Conservation (phyloP, 1,284 basidiomycete genomes). For the Omphalotus olearius region DNA sequence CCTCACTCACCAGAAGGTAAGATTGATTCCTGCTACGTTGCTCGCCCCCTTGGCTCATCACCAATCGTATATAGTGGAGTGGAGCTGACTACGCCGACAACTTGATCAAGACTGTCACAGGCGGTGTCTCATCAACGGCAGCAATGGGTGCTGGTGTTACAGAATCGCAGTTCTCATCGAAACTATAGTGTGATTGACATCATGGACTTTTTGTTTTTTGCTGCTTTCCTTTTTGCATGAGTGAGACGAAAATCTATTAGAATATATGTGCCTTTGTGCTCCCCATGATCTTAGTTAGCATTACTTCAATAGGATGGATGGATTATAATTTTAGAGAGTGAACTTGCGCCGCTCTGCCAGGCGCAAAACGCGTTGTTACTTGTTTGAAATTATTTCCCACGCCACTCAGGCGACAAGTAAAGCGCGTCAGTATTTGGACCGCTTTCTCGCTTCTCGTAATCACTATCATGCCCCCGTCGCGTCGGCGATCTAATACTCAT, state of each 20-base stretch:
- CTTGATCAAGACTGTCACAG: conserved; percentile 91
- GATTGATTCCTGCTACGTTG: conserved; percentile 4
- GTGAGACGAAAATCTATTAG: no score
- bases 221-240: no score
- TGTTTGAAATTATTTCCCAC: no score
- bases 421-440: not conserved
- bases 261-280: no score
- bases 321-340: no score
- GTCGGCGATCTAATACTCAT: conserved; percentile 30
- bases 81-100: conserved; percentile 93
- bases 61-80: conserved; percentile 64
- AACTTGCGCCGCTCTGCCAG: no score
- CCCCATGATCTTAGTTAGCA: no score
- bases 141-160: conserved; percentile 96
- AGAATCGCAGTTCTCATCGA: conserved; percentile 76
- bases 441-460: not conserved
- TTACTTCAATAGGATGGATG: no score
- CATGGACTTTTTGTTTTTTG: no score
- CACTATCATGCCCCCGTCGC: conserved; percentile 45
- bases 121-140: conserved; percentile 91
- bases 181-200: conserved; percentile 1
- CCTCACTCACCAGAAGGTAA: conserved; percentile 81
- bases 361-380: no score
- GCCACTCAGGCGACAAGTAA: no score
- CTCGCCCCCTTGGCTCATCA: conserved; percentile 13